Conservation (phyloP, 768 basidiomycete species). For the Zangia roseola region DNA sequence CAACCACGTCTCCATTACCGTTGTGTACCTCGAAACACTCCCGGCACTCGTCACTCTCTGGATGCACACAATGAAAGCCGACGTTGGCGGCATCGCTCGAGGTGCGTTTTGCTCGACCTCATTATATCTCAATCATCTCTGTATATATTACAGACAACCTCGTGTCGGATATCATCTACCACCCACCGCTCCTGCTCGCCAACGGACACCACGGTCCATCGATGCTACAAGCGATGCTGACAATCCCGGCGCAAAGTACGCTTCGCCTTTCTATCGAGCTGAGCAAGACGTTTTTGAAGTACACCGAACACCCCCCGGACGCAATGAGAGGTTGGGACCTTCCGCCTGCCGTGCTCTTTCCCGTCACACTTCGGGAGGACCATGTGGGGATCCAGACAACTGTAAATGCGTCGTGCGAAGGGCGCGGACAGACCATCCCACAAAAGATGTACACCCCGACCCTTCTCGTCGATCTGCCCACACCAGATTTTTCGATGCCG, state of each 20-base stretch:
- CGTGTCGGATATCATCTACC: constrained; percentile 63
- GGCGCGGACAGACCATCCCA: constrained; percentile 7
- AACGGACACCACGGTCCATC: constrained; percentile 43
- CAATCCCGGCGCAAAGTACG: constrained; percentile 65
- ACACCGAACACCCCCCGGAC: constrained; percentile 95
- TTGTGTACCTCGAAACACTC: constrained; percentile 83
- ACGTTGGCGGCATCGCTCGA: constrained; percentile 44
- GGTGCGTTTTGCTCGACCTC: constrained; percentile 35
- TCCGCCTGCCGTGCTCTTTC: constrained; percentile 77
- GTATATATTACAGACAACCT: constrained; percentile 50
- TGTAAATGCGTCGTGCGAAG: constrained; percentile 1
- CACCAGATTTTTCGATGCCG: constrained; percentile 99
- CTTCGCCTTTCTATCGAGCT: constrained; percentile 70
- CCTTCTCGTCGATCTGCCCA: constrained; percentile 90
- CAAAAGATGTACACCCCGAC: constrained; percentile 72
- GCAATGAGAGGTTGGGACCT: constrained; percentile 95
- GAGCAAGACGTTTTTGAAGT: constrained; percentile 82
- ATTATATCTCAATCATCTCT: not conserved
- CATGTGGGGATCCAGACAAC: not conserved
- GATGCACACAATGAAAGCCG: constrained; percentile 69
- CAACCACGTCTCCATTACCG: constrained; percentile 42
- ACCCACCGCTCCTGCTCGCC: constrained; percentile 31
- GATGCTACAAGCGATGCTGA: constrained; percentile 68
- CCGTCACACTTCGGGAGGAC: constrained; percentile 10
- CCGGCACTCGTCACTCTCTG: constrained; percentile 92